Base-by-base conservation (phyloP, 495 filamentous ascomycete genomes). In the Penicillium diatomitis region DNA sequence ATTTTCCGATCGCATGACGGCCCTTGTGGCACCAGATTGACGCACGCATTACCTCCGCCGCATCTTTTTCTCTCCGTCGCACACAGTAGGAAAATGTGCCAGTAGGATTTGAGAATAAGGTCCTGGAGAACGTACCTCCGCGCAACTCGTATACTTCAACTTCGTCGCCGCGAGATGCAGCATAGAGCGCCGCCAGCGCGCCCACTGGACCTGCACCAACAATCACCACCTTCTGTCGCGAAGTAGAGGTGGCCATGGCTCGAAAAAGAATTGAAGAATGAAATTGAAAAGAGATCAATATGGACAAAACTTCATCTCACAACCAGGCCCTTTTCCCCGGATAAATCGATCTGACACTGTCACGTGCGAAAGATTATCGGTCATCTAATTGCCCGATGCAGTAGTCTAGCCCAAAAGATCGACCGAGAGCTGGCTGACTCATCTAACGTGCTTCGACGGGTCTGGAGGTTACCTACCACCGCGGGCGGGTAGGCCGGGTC, bases 91-190 rank as follows among this genome's bases (percentile, higher is more conserved):
- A 42, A 29, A 48, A 42, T 50, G 30, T 28, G 27, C 38, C 30
- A 8, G 51, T 31, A 41, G 8, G 45, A 53, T 48, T 7, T 41
- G 28, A 32, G 3, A 44, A 12, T 44, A 6, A 44, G 3, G 34
- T 8, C n/a, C 36, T 49, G 44, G 41, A 46, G 42, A 39, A 68
- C 86, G 63, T 74, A 96, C 91, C 91, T 71, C 82, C 83, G 57
- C 92, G 80, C 51, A 97, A 71, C 64, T 99, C 92, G 67, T 97
- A 99, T 48, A 99, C 75, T 61, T 96, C 88, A 4, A 99, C 92
- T 57, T 90, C 73, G 62, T 95, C 80, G 33, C 88, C 90, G 58
- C 89, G 73, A 51, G 82, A 76, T 2, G 90, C 90, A 44, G 92
- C 90, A 69, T 97, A 99, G 8, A 99, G 71, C 11, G 89, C 92